Base-by-base conservation (phyloP, 352 stramenopile genomes). In the Pythium phragmiticola region DNA sequence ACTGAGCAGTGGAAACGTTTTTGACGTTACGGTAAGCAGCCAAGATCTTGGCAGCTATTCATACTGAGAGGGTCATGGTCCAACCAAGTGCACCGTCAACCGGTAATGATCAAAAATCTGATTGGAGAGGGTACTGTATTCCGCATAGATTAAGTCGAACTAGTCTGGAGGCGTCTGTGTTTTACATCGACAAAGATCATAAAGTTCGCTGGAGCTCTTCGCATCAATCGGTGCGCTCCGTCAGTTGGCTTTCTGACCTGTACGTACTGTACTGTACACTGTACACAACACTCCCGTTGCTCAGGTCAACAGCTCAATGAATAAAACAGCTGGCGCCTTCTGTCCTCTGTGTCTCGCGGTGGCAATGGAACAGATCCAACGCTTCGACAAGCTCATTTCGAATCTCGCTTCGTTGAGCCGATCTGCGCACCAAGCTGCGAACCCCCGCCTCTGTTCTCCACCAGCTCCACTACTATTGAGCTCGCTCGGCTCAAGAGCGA, bases 121-220 rank as follows among this genome's bases (percentile, higher is more conserved):
- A 41, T 49, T 49, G 23, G 7, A 48, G 3, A 7, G 37, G 52
- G 37, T 49, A 49, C 11, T 6, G 5, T 21, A 59, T 49, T 26
- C 52, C 14, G 21, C 0, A 49, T 4, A 3, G 1, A 49, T 59
- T 59, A 59, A 59, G 26, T 49, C 36, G 52, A 58, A 49, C 21
- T 48, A 48, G 52, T 49, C 36, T 23, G 21, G 3, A 17, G 13
- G 47, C 12, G 5, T 59, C 52, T 59, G 52, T 59, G 52, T 59
- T 59, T 59, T 49, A 49, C 52, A 39, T 37, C 23, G 52, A 59
- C 34, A 39, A 39, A 39, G 34, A 14, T 13, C 11, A 14, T 39
- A 1, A 39, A 2, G 34, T 39, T 39, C 34, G 11, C 7, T 39
- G 34, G 11, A 39, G 33, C 33, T 37, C 33, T 37, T 37, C 33